Base-by-base conservation (phyloP, 495 filamentous ascomycete genomes). In the Ramalina peruviana region DNA sequence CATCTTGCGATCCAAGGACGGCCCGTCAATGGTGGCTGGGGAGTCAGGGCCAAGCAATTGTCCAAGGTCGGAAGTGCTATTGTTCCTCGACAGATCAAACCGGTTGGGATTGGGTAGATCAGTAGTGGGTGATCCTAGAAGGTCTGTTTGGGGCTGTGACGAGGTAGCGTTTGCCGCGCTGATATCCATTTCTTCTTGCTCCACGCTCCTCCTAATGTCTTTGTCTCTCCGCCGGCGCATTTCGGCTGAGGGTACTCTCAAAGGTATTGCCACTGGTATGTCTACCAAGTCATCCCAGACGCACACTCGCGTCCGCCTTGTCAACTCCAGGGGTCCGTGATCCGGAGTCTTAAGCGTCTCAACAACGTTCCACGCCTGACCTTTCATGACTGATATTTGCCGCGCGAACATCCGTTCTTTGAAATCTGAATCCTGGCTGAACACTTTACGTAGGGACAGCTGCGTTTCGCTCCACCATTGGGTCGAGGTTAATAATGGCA, bases 271-370 rank as follows among this genome's bases (percentile, higher is more conserved):
- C 45, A 96, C 78, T 6, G 92, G 92, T 10, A 98, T 83, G 55
- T 98, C 93, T 33, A 97, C 94, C 16, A 96, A 66, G 59, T 98
- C 92, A 64, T 98, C 92, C 93, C 93, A 98, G 13, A 98, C 88
- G 59, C 88, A 94, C 30, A 97, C 88, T 58, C 90, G 78, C 15
- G 86, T 81, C 57, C 92, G 73, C 54, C 92, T 76, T 17, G 90
- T 96, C 51, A 98, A 73, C 65, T 98, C 92, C 16, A 98, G 71
- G 1, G 92, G 92, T 1, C 92, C 92, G 56, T 96, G 90, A 63
- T 95, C 93, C 1, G 75, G 72, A 4, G 81, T 83, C 60, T 98
- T 98, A 46, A 98, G 70, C 11, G 90, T 95, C 68, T 98, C 92
- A 9, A 98, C 88, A 3, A 98, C 92, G 64, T 98, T 98, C 86